A percentile compares a stretch with the other conserved stretches of the same genome.
Evolutionary conservation across 192 early-diverging fungal genomes (phyloP).

Genomic region (Coemansia reversa): DNA sequence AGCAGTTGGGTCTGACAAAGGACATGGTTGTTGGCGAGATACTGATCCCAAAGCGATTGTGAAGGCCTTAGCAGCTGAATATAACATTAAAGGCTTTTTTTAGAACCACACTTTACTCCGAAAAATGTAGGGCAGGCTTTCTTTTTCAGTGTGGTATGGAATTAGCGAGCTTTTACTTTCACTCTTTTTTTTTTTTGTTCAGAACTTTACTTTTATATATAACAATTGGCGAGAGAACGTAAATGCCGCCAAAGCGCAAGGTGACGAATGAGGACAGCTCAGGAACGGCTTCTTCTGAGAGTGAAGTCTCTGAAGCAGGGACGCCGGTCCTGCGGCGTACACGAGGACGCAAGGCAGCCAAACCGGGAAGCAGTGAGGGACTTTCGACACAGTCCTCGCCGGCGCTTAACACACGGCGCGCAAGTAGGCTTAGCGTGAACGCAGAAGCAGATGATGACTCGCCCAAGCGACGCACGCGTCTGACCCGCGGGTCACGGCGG

Average conservation of each 20-base stretch:
- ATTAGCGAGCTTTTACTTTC: slow-evolving; percentile 1
- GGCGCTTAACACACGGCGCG: slow-evolving; percentile 37
- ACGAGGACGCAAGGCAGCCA: slow-evolving; percentile 11
- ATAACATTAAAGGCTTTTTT: too few relatives aligned
- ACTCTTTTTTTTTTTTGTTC: slow-evolving; percentile 5
- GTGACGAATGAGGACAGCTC: slow-evolving; percentile 15
- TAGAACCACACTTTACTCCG: too few relatives aligned
- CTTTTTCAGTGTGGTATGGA: not conserved
- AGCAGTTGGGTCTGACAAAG: slow-evolving; percentile 68
- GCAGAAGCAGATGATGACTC: slow-evolving; percentile 15
- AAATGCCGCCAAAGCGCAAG: slow-evolving; percentile 47
- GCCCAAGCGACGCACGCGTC: slow-evolving; percentile 28
- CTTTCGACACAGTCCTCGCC: slow-evolving; percentile 20
- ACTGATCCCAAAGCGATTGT: slow-evolving; percentile 53
- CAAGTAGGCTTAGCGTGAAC: slow-evolving; percentile 27
- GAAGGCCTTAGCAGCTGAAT: too few relatives aligned
- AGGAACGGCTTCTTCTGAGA: slow-evolving; percentile 12
- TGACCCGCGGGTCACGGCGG: slow-evolving; percentile 33
- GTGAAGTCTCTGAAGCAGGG: slow-evolving; percentile 24
- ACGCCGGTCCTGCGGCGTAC: slow-evolving; percentile 13
- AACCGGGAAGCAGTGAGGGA: slow-evolving; percentile 1
- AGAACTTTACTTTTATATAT: not conserved
- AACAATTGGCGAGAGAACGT: not conserved
- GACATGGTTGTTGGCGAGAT: slow-evolving; percentile 59
- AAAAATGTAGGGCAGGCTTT: not conserved